Base-by-base conservation (phyloP, 179 eudicot genomes). In the Carnegiea gigantea region DNA sequence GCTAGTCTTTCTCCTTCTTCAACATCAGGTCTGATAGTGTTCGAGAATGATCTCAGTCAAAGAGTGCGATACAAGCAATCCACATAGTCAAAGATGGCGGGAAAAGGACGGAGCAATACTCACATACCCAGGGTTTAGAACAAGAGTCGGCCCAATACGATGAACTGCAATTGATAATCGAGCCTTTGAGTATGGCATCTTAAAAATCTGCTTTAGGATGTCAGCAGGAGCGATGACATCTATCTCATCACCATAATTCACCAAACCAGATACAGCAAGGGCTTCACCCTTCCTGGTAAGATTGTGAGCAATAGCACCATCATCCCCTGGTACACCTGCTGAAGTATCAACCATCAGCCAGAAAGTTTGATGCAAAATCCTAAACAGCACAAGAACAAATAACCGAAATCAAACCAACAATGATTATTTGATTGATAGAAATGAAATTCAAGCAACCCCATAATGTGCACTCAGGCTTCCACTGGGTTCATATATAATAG, bases 171-270 rank as follows among this genome's bases (percentile, higher is more conserved):
- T 86, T 28, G 99, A 95, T 73, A 95, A 77, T 67, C 95, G 91
- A 77, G 95, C 90, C 88, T 89, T 94, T 70, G 99, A 89, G 88
- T 95, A 94, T 49, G 99, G 99, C 88, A 95, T 94, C 86, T 94
- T 94, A 81, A 95, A 95, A 77, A 94, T 92, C 88, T 95, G 99
- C 89, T 95, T 95, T 79, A 95, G 73, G 84, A 95, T 88, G 81
- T 95, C 95, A 83, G 97, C 93, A 44, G 99, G 99, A 70, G 98
- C 99, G 78, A 95, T 95, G 57, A 95, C 91, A 90, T 95, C 99
- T 68, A 94, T 89, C 82, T 92, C 97, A 84, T 95, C 98, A 73
- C 92, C 98, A 88, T 92, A 90, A 59, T 95, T 94, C 74, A 84
- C 97, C 83, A 95, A 82, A 79, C 99, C 98, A 77, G 99, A 88